phyloP scores from a whole-genome alignment of 306 rosid species.

The Oemleria cerasiformis region DNA sequence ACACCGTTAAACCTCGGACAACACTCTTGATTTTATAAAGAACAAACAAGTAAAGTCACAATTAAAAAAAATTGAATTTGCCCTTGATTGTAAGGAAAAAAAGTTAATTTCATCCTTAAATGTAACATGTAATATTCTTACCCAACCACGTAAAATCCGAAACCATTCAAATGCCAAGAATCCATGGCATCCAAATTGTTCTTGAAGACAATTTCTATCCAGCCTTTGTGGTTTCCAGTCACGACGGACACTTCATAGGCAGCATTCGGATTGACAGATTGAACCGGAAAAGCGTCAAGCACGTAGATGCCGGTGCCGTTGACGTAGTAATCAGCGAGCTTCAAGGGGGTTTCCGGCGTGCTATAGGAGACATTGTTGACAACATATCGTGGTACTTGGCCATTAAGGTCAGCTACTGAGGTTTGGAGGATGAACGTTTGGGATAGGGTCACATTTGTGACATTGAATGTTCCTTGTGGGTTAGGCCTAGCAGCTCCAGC shows the following conservation, averaged over 20 bases:
- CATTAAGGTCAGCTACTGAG: conserved; percentile 28
- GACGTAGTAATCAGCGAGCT: conserved; percentile 60
- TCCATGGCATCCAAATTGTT: conserved; percentile 45
- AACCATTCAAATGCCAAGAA: conserved; percentile 90
- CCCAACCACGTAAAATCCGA: conserved; percentile 70
- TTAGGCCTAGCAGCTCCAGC: conserved; percentile 88
- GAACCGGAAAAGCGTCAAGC: conserved; percentile 54
- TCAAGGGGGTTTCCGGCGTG: conserved; percentile 59
- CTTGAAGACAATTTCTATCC: conserved; percentile 66
- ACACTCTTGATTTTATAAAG: no score
- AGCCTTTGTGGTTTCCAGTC: conserved; percentile 56
- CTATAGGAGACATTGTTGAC: conserved; percentile 74
- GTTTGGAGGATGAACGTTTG: conserved; percentile 59
- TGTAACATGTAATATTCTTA: conserved; percentile 11
- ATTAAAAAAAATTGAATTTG: no score
- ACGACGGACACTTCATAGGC: conserved; percentile 57
- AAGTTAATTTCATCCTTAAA: no score
- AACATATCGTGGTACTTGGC: conserved; percentile 27
- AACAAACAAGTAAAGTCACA: no score
- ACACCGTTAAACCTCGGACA: no score
- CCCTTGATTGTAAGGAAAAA: no score
- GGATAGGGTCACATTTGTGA: conserved; percentile 56
- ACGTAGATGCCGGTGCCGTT: conserved; percentile 59
- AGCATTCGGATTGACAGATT: conserved; percentile 39
- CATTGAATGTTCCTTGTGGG: conserved; percentile 83